Evolutionary conservation across 805 yeast species (phyloP).

Genomic region (Wickerhamiella domercqiae): DNA sequence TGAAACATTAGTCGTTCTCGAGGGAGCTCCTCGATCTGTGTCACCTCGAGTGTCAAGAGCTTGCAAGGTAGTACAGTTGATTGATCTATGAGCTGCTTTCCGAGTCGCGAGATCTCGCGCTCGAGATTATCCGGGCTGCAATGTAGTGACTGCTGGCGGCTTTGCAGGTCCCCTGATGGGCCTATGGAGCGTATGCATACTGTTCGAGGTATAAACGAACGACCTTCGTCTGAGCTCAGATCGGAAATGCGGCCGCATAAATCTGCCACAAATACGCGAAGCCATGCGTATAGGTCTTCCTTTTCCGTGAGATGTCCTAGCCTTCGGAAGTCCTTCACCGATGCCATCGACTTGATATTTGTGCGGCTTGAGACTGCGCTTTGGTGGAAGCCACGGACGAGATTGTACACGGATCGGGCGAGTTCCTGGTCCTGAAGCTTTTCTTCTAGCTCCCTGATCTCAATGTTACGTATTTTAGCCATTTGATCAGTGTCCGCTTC

Average conservation of each 20-base stretch:
- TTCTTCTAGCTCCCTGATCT: slow-evolving; percentile 25
- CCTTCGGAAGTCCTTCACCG: slow-evolving; percentile 64
- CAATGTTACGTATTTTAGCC: slow-evolving; percentile 35
- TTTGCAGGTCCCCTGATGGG: slow-evolving; percentile 3
- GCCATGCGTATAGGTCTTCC: slow-evolving; percentile 59
- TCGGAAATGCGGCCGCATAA: slow-evolving; percentile 56
- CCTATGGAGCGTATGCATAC: slow-evolving; percentile 27
- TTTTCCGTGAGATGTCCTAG: slow-evolving; percentile 32
- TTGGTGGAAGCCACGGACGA: slow-evolving; percentile 48
- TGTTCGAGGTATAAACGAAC: slow-evolving; percentile 39
- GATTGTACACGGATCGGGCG: slow-evolving; percentile 39
- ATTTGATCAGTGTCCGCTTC: slow-evolving; percentile 28
- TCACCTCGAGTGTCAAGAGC: slow-evolving; percentile 11
- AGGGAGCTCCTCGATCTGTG: slow-evolving; percentile 12
- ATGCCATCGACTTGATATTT: slow-evolving; percentile 71
- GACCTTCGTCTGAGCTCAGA: slow-evolving; percentile 44
- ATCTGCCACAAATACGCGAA: slow-evolving; percentile 71
- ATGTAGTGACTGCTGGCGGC: slow-evolving; percentile 10
- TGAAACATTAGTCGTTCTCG: slow-evolving; percentile 10
- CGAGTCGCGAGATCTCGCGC: background rate
- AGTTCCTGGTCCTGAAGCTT: slow-evolving; percentile 29
- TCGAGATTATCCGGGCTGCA: slow-evolving; percentile 1
- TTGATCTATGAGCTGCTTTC: slow-evolving; percentile 4
- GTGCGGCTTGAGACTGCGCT: slow-evolving; percentile 43
- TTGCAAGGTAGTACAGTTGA: slow-evolving; percentile 10